Conservation (phyloP, 2,329 filamentous ascomycete genomes). For the Ophiognomonia clavigignenti-juglandacearum region DNA sequence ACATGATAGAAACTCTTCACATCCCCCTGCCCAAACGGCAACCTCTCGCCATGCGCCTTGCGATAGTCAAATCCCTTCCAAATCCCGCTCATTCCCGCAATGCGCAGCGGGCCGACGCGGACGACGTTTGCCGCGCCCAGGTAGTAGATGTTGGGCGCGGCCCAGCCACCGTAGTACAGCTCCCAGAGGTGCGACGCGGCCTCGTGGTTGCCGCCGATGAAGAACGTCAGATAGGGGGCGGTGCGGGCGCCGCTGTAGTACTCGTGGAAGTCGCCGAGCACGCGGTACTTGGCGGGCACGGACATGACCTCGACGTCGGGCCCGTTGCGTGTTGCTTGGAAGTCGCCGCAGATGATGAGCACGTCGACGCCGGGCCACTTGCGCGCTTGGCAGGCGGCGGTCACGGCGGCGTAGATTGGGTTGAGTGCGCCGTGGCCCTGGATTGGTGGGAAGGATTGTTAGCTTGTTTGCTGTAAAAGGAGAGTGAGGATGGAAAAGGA, state of each 20-base stretch:
- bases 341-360: constrained; percentile 93
- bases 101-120: constrained; percentile 75
- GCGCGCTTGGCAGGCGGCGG: constrained; percentile 61
- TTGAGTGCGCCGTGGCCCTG: constrained; percentile 89
- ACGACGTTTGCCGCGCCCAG: constrained; percentile 89
- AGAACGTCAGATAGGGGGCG: constrained; percentile 87
- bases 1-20: constrained; percentile 84
- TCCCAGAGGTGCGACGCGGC: constrained; percentile 87
- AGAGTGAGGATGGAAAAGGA: not conserved
- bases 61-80: constrained; percentile 90
- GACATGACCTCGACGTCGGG: constrained; percentile 85
- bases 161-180: constrained; percentile 95
- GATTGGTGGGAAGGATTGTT: too few relatives aligned
- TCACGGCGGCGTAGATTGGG: constrained; percentile 81
- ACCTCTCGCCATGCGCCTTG: constrained; percentile 75
- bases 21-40: constrained; percentile 77
- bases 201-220: constrained; percentile 94
- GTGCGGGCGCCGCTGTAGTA: constrained; percentile 78
- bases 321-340: constrained; percentile 79
- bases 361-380: constrained; percentile 81
- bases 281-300: constrained; percentile 81
- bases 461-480: not conserved
- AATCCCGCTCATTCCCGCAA: constrained; percentile 87
- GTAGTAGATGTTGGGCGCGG: constrained; percentile 95
- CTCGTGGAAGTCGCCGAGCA: constrained; percentile 85